phyloP scores from a whole-genome alignment of 1,139 yeast genomes.

The Candida neerlandica region DNA sequence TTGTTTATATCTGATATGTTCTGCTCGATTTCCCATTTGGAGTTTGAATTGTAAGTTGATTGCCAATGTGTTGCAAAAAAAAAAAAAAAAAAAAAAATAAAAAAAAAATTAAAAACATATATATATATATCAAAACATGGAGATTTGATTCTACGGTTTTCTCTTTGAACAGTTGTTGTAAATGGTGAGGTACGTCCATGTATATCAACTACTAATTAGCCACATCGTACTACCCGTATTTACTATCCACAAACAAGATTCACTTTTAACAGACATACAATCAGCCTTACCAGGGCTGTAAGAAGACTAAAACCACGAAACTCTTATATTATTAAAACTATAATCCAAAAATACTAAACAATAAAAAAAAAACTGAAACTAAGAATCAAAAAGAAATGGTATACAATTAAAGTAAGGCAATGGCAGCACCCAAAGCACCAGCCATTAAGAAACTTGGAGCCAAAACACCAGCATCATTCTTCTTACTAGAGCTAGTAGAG shows the following conservation, averaged over 20 bases:
- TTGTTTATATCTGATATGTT: constrained; percentile 15
- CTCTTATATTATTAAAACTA: constrained; percentile 1
- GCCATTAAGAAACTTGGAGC: constrained; percentile 11
- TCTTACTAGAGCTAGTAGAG: constrained; percentile 14
- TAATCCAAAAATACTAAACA: background rate
- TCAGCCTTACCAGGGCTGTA: background rate
- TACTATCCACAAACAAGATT: no score
- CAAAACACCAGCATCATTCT: constrained; percentile 8
- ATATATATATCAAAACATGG: no score
- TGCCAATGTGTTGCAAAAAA: constrained; percentile 1
- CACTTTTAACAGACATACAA: background rate
- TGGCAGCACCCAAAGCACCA: constrained; percentile 5
- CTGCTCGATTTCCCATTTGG: constrained; percentile 5
- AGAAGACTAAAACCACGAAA: background rate
- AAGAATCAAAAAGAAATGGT: background rate
- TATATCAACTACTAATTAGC: no score
- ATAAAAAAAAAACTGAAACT: background rate
- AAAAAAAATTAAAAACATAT: background rate
- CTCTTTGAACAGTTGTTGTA: no score
- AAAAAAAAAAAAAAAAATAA: background rate
- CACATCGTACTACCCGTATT: no score
- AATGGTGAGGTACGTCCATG: no score
- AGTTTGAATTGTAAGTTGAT: background rate
- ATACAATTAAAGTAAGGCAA: constrained; percentile 8
- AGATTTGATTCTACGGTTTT: no score